Conservation (phyloP, 352 stramenopile genomes). For the Hyaloperonospora brassicae region DNA sequence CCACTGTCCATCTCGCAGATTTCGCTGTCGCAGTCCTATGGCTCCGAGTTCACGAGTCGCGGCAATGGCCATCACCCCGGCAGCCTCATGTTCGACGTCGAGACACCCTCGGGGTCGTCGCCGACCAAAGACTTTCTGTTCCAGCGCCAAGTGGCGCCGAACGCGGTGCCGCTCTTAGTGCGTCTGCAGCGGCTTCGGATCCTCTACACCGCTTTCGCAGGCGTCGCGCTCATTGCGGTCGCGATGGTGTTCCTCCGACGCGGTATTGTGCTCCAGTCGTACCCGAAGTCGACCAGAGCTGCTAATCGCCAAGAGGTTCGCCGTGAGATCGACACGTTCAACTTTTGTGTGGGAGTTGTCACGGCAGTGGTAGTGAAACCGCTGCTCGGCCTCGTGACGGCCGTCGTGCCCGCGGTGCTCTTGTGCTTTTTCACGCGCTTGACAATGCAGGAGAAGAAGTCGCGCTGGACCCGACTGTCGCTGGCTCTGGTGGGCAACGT, state of each 20-base stretch:
- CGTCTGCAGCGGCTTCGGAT: slow-evolving; percentile 35
- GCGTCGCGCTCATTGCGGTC: slow-evolving; percentile 14
- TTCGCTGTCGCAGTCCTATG: slow-evolving; percentile 43
- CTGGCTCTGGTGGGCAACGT: slow-evolving; percentile 30
- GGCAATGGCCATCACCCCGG: slow-evolving; percentile 19
- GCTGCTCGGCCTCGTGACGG: slow-evolving; percentile 36
- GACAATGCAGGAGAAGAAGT: slow-evolving; percentile 41
- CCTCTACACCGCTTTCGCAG: slow-evolving; percentile 20
- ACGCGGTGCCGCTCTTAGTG: slow-evolving; percentile 39
- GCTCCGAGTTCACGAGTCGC: slow-evolving; percentile 19
- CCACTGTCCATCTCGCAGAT: slow-evolving; percentile 64
- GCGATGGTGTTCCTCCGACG: slow-evolving; percentile 28
- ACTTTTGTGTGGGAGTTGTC: slow-evolving; percentile 35
- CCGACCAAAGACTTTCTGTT: slow-evolving; percentile 31
- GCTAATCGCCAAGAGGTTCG: neutral
- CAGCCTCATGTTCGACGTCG: slow-evolving; percentile 31
- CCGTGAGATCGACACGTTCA: slow-evolving; percentile 20
- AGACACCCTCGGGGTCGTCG: slow-evolving; percentile 18
- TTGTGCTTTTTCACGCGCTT: slow-evolving; percentile 47
- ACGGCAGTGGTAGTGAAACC: slow-evolving; percentile 36
- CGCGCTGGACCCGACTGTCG: slow-evolving; percentile 15
- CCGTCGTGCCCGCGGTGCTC: slow-evolving; percentile 43
- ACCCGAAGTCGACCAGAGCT: slow-evolving; percentile 12
- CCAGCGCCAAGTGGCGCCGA: slow-evolving; percentile 23
- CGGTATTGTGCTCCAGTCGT: slow-evolving; percentile 33